Percentiles rank a stretch among this genome's conserved stretches.
These are phyloP conservation scores for Lantana camara DNA, from an alignment of 257 asterid species.

Conservation along the genomic window DNA sequence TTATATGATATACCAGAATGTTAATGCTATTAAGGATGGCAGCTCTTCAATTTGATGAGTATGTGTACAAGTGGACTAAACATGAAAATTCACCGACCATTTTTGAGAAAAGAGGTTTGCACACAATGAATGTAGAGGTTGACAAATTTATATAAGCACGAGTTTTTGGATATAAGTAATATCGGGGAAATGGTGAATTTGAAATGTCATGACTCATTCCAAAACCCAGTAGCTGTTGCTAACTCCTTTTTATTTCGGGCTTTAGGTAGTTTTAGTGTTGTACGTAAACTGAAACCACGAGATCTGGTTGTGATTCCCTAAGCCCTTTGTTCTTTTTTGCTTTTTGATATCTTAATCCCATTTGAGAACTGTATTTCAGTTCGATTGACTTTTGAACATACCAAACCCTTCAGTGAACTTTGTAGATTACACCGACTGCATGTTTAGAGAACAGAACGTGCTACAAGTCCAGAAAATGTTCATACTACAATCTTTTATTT, in stretches of 20 bases:
- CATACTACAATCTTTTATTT: no score
- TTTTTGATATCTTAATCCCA: constrained; percentile 15
- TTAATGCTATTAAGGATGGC: constrained; percentile 9
- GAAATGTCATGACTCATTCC: constrained; percentile 19
- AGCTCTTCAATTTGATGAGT: constrained; percentile 10
- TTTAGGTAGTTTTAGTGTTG: constrained; percentile 8
- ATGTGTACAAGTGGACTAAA: neutral
- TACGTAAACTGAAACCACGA: constrained; percentile 7
- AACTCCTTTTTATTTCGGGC: constrained; percentile 7
- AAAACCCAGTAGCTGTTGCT: constrained; percentile 2
- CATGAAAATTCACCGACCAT: constrained; percentile 9
- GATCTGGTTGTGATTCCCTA: neutral
- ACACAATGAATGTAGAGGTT: constrained; percentile 9
- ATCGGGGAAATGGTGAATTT: constrained; percentile 10
- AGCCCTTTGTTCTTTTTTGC: constrained; percentile 7
- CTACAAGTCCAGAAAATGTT: neutral
- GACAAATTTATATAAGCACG: neutral
- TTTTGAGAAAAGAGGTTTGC: constrained; percentile 8
- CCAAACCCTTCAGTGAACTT: neutral
- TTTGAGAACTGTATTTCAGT: constrained; percentile 4
- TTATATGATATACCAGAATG: constrained; percentile 4
- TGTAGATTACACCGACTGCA: constrained; percentile 11
- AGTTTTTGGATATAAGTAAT: neutral
- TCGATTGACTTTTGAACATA: constrained; percentile 7
- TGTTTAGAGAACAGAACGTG: constrained; percentile 6